Conservation (phyloP, 1,284 basidiomycete species). For the Trametes pubescens region DNA sequence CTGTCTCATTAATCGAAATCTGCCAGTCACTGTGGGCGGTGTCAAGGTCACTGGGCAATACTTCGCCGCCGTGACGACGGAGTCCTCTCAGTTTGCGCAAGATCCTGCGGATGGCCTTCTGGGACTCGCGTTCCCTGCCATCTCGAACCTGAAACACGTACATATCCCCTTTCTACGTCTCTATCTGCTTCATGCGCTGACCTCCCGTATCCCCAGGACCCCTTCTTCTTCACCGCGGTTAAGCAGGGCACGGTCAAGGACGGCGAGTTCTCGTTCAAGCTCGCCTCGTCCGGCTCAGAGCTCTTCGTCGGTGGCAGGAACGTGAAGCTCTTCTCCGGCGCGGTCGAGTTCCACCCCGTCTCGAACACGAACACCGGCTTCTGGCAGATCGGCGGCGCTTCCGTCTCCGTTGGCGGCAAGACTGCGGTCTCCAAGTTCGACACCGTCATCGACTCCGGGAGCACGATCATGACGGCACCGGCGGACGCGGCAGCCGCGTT, state of each 20-base stretch:
- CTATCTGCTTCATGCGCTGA: neutral
- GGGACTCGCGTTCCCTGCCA: conserved; percentile 44
- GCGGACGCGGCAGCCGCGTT: conserved; percentile 50
- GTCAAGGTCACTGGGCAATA: conserved; percentile 40
- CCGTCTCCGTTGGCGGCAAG: conserved; percentile 42
- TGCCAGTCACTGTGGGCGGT: conserved; percentile 19
- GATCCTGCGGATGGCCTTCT: conserved; percentile 39
- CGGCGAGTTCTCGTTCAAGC: conserved; percentile 55
- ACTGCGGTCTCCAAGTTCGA: conserved; percentile 34
- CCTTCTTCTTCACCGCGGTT: conserved; percentile 45
- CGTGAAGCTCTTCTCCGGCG: conserved; percentile 44
- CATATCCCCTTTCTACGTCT: neutral
- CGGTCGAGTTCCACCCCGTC: conserved; percentile 47
- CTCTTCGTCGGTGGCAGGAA: conserved; percentile 59
- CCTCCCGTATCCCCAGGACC: conserved; percentile 23
- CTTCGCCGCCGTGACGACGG: conserved; percentile 41
- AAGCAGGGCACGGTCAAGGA: conserved; percentile 42
- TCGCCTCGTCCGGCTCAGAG: conserved; percentile 52
- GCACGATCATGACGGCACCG: conserved; percentile 59
- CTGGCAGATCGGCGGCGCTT: conserved; percentile 52
- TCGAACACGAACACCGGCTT: conserved; percentile 40
- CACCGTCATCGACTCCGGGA: conserved; percentile 55
- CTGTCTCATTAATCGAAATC: neutral
- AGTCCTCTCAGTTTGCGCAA: conserved; percentile 39
- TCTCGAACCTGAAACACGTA: conserved; percentile 39